Conservation (phyloP, 2,329 filamentous ascomycete genomes). For the Alternaria brassicae region DNA sequence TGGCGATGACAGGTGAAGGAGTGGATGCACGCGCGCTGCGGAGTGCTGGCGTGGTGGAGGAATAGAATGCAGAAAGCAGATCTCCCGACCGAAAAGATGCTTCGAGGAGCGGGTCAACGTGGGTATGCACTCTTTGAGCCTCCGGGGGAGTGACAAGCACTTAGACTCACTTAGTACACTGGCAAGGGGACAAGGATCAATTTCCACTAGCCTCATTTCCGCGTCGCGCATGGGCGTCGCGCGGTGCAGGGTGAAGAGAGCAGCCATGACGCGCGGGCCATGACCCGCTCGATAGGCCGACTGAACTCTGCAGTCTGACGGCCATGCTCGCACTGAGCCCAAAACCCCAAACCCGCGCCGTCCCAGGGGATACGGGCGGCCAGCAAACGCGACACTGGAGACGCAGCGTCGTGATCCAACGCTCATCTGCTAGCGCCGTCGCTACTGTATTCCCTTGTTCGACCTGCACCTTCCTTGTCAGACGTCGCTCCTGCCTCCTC, state of each 20-base stretch:
- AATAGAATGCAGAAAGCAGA: slow-evolving; percentile 31
- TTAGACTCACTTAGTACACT: too few relatives aligned
- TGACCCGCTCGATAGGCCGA: slow-evolving; percentile 13
- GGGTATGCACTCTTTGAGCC: slow-evolving; percentile 21
- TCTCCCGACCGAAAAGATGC: slow-evolving; percentile 29
- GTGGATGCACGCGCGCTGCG: slow-evolving; percentile 36
- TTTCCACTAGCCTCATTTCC: slow-evolving; percentile 37
- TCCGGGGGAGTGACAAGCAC: slow-evolving; percentile 29
- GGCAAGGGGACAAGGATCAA: slow-evolving; percentile 27
- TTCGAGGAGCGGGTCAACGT: slow-evolving; percentile 23
- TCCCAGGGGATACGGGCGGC: slow-evolving; percentile 21
- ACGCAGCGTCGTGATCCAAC: slow-evolving; percentile 11
- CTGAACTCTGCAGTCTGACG: neutral
- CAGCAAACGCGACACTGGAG: slow-evolving; percentile 1
- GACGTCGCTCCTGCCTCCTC: slow-evolving; percentile 17
- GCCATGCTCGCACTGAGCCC: slow-evolving; percentile 11
- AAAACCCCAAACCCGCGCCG: slow-evolving; percentile 27
- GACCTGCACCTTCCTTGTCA: neutral
- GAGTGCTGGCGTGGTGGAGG: slow-evolving; percentile 26
- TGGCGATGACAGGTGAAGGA: slow-evolving; percentile 26
- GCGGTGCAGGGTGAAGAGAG: slow-evolving; percentile 8
- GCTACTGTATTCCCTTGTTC: neutral
- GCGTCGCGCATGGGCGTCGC: slow-evolving; percentile 27
- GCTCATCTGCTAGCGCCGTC: slow-evolving; percentile 13
- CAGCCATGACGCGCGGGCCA: slow-evolving; percentile 23